A percentile compares a stretch with the other conserved stretches of the same genome.
phyloP scores from a whole-genome alignment of 73 alveolate species.

The Effrenium voratum region DNA sequence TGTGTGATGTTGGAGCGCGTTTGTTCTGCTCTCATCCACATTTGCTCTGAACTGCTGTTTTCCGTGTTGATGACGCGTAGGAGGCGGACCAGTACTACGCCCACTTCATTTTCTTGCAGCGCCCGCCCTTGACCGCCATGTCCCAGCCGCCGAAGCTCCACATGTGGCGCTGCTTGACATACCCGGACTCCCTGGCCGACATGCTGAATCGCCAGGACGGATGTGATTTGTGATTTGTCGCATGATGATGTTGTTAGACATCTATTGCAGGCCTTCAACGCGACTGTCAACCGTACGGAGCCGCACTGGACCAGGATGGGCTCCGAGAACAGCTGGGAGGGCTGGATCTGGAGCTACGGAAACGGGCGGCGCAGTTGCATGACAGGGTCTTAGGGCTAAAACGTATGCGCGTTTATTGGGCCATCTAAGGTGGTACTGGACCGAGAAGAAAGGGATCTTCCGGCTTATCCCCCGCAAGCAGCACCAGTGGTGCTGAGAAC shows the following conservation, averaged over 20 bases:
- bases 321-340: neutral
- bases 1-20: no score
- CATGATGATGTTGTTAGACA: neutral
- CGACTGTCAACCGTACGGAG: neutral
- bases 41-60: no score
- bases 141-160: neutral
- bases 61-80: neutral
- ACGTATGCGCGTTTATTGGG: no score
- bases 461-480: conserved; percentile 25
- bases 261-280: neutral
- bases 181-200: neutral
- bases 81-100: neutral
- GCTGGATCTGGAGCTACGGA: conserved; percentile 32
- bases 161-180: conserved; percentile 19
- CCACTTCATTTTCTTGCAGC: neutral
- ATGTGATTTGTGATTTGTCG: neutral
- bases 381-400: no score
- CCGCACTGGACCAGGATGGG: conserved; percentile 3
- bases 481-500: no score
- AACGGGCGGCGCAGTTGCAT: neutral
- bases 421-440: conserved; percentile 11
- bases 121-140: neutral
- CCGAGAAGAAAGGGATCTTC: neutral
- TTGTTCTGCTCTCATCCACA: no score
- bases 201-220: conserved; percentile 17